Evolutionary conservation across 2,329 filamentous ascomycete species (phyloP), one percentile per base, ranked within the genome.

Genomic region (Trichoderma cornu-damae): DNA sequence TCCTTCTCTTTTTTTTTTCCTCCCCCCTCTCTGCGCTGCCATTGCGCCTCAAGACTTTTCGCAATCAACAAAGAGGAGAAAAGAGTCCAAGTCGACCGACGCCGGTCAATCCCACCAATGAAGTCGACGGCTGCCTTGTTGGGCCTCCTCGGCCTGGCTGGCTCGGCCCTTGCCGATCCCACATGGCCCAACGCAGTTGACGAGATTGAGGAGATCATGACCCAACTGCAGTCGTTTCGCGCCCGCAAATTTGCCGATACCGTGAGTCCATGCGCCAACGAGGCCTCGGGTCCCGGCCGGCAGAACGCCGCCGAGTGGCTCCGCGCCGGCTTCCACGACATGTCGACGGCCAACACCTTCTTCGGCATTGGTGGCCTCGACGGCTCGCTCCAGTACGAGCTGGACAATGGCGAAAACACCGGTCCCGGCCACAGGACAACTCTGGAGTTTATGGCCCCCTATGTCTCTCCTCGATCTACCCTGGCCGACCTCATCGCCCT

Each of bases 131-230:
- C 58, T 8, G 30, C 68, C 26, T 60, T 75, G 46, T 61, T 75
- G 52, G 68, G 66, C 61, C 62, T 76, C 57, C 63, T 75, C 44
- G 72, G 69, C 60, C 66, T 77, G 55, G 69, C 68, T 47, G 61
- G 68, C 59, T 52, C 48, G 16, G 66, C 66, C 48, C 60, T 62
- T 46, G 77, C 80, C 22, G 77, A 79, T 61, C 79, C 79, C 30
- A 86, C 82, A 64, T 86, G 83, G 83, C 83, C 83, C 2, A 77
- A 80, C 2, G 64, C 74, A 11, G 76, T 76, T 16, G 83, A 86
- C 63, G 82, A 86, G 66, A 70, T 86, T 59, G 83, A 86, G 68
- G 83, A 85, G 67, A 79, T 85, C 61, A 81, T 86, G 74, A 83
- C 78, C 64, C 79, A 85, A 63, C 78, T 80, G 52, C 71, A 74